Base-by-base conservation (phyloP, 805 yeast genomes). In the Metschnikowia chrysomelidarum region DNA sequence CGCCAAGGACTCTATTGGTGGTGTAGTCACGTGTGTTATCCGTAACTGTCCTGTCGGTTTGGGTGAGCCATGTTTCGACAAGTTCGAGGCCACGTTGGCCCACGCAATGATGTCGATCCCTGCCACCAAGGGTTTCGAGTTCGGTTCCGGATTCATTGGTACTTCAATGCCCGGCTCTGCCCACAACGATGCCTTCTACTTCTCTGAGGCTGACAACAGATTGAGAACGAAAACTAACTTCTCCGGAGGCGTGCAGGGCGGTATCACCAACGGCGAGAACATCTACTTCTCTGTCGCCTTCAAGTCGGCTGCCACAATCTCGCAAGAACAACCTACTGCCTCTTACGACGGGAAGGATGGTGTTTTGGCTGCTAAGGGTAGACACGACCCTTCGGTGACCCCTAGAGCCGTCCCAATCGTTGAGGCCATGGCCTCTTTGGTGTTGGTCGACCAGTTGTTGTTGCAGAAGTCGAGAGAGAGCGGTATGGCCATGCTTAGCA, bases 391-490 rank as follows among this genome's bases (percentile, higher is more conserved):
- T 21, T 87, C 89, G 54, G 98, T 93, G 36, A 95, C 95, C 14
- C 98, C 98, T 48, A 80, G 98, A 62, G 98, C 98, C 24, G 87
- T 93, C 43, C 98, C 98, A 34, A 93, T 93, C 54, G 98, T 93
- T 19, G 98, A 93, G 69, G 87, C 98, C 25, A 91, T 93, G 98
- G 78, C 98, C 31, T 93, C 97, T n/a, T 71, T 93, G 47, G 96
- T 87, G 2, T 64, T 91, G 45, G 91, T 91, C 27, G 98, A 93
- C 60, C 80, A 86, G 37, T 65, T 84, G 38, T 64, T 93, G 66
- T 74, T 89, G 30, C 98, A 91, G 67, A 82, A 85, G 61, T 71
- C 95, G 20, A 79, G 98, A 62, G 87, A 83, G 28, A 36, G 30
- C 22, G 45, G 49, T 20, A 31, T 31, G 19, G 26, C 33, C 11